Evolutionary conservation across 495 filamentous ascomycete species (phyloP).

Genomic region (Talaromyces thailandensis): DNA sequence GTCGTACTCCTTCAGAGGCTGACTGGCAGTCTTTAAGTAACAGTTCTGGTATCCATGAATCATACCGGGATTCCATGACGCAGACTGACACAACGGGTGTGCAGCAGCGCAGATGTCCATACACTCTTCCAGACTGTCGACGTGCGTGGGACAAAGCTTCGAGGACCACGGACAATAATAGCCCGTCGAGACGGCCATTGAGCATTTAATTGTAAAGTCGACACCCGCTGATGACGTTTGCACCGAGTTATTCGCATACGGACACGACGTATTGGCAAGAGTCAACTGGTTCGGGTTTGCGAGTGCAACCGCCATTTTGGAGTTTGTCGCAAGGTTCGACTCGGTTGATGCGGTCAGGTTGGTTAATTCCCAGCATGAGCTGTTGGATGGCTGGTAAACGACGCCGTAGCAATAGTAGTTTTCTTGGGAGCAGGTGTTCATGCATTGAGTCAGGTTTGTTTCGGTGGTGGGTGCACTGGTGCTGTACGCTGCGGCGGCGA

Average conservation of each 20-base stretch:
- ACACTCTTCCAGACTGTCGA: neutral
- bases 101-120: conserved; percentile 1
- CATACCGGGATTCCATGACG: conserved; percentile 1
- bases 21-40: neutral
- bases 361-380: conserved; percentile 5
- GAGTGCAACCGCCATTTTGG: neutral
- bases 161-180: neutral
- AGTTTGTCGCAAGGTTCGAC: neutral
- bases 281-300: neutral
- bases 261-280: neutral
- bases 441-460: neutral
- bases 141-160: neutral
- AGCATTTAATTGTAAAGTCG: neutral
- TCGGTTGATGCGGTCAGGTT: neutral
- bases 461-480: neutral
- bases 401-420: neutral
- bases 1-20: neutral
- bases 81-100: neutral
- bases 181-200: neutral
- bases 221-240: neutral
- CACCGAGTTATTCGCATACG: neutral
- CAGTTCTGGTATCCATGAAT: conserved; percentile 3
- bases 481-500: neutral
- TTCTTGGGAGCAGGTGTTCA: neutral
- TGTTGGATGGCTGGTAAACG: neutral